Base-by-base conservation (phyloP, 352 stramenopile species). In the Phytophthora lateralis region DNA sequence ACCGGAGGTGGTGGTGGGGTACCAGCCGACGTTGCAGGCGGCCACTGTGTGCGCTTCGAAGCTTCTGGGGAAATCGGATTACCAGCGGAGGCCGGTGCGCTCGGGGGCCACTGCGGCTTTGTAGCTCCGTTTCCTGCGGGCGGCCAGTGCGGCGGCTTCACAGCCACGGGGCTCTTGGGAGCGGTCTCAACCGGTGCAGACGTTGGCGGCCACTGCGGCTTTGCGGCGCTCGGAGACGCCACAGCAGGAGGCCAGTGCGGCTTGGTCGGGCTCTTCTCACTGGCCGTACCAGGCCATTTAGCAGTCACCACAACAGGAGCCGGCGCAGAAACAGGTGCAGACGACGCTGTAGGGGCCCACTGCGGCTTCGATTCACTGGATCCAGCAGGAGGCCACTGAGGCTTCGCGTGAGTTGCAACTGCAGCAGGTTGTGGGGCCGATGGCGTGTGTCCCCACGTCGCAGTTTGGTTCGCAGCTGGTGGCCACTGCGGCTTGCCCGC, bases 41-140 rank as follows among this genome's bases (percentile, higher is more conserved):
- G 78, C 78, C 81, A 90, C 43, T 89, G 80, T 0, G 69, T 38
- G 11, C 66, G 73, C 63, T 84, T 85, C 20, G 59, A 54, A 38
- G 73, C 29, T 38, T 67, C 62, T 63, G 62, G 26, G 21, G 37
- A 55, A 18, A 12, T 29, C 11, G 53, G 37, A 6, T 37, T 32
- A 11, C 39, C 41, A 18, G 54, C 14, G 32, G 51, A 18, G 14
- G 24, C 45, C 59, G 72, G 12, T 24, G 63, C 17, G 15, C 39
- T 63, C 47, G 54, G 71, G 41, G 76, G 76, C 76, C 76, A 85
- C 26, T 81, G 78, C 1, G 64, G 54, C 53, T 82, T 84, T 30
- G 63, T 38, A 51, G 65, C 29, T 45, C 29, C 53, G 18, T 60
- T 74, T 46, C 39, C 41, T 49, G 47, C 39, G 10, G 57, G 32